Conservation (phyloP, 2,329 filamentous ascomycete genomes). For the Ophiostoma montium region DNA sequence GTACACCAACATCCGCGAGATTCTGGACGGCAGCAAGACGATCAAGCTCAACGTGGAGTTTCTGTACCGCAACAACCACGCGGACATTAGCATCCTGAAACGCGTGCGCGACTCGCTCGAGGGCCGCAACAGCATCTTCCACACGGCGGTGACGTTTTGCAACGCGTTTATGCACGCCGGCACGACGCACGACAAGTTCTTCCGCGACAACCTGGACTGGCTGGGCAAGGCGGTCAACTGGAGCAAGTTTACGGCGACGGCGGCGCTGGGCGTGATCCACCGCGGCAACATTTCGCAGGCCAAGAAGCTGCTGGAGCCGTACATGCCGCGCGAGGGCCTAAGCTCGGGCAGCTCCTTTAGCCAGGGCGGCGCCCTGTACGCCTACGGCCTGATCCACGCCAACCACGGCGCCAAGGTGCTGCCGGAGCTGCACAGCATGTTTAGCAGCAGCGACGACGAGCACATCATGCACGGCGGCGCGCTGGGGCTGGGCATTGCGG, state of each 20-base stretch:
- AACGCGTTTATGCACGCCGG: constrained; percentile 99
- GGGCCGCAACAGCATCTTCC: constrained; percentile 94
- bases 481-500: constrained; percentile 85
- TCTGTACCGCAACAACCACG: constrained; percentile 74
- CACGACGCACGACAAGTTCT: constrained; percentile 96
- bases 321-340: constrained; percentile 67
- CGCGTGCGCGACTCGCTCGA: constrained; percentile 93
- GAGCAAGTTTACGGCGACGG: constrained; percentile 98
- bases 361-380: constrained; percentile 89
- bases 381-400: constrained; percentile 89
- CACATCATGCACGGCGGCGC: constrained; percentile 96
- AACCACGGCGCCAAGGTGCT: constrained; percentile 90
- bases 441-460: constrained; percentile 66
- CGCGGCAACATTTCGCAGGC: constrained; percentile 89
- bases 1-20: constrained; percentile 49
- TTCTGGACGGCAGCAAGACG: constrained; percentile 79
- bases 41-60: constrained; percentile 95
- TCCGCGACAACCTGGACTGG: constrained; percentile 96
- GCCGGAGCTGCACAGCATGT: constrained; percentile 63
- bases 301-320: constrained; percentile 84
- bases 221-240: constrained; percentile 96
- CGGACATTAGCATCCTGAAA: constrained; percentile 83
- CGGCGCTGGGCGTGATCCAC: constrained; percentile 91
- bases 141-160: constrained; percentile 91
- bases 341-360: constrained; percentile 82